Evolutionary conservation across 2,329 filamentous ascomycete species (phyloP), one percentile per base, ranked within the genome.

Genomic region (Sordariomycetes sp.): DNA sequence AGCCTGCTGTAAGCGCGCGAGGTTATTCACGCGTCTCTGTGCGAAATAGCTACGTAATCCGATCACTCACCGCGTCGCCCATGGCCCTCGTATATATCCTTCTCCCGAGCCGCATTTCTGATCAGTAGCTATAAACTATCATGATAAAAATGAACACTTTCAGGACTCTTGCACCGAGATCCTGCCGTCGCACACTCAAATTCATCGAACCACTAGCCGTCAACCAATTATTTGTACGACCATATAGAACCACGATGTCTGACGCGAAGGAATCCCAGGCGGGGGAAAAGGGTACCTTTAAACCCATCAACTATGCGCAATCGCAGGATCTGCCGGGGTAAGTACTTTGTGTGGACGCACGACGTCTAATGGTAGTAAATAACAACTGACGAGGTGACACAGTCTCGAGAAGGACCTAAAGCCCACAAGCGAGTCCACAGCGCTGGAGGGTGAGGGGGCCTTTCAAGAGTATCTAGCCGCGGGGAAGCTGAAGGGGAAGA

Each of bases 401-500:
- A 72, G 67, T 2, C 64, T 62, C 1, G 73, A 75, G 58, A 68
- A 68, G 52, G 62, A 68, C 2, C 66, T 74, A 66, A 63, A 69
- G 13, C 73, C 73, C 0, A 62, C 67, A 0, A 74, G 72, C 58
- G 71, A 74, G 61, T 45, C 68, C 0, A 74, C 71, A 1, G 70
- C 67, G 42, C 66, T 74, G 1, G 69, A 75, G 56, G 72, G 72
- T 24, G 69, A 70, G 53, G 62, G 64, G 25, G 60, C 64, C 10
- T 65, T 72, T 25, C 60, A 68, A 3, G 72, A 75, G 50, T 72
- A 73, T 22, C 59, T 62, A 5, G 76, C 75, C 0, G 74, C 74
- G 1, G 72, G 70, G 17, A 80, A 79, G 60, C 65, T 82, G 52
- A 72, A 72, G 36, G 74, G 71, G 8, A 73, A 72, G 62, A 80